These are phyloP conservation scores for Dictyostelium capitatum DNA, from an alignment of 78 protist genomes.

Conservation along the genomic window DNA sequence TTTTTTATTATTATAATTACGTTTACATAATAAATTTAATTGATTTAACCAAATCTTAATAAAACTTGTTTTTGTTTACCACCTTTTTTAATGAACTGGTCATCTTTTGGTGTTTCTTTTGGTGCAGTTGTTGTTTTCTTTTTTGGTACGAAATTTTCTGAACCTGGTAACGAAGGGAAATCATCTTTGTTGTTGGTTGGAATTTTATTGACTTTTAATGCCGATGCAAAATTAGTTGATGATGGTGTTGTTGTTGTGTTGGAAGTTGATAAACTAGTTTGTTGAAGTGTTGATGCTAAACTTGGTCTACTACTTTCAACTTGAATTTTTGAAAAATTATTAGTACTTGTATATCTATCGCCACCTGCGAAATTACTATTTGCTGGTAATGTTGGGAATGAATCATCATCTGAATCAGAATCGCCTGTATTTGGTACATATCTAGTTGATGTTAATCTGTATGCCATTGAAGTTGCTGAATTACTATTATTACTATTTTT, in stretches of 20 bases:
- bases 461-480: slow-evolving; percentile 12
- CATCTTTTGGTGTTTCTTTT: not conserved
- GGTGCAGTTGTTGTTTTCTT: not conserved
- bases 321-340: slow-evolving; percentile 36
- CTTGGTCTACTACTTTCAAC: not conserved
- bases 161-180: slow-evolving; percentile 66
- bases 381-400: slow-evolving; percentile 14
- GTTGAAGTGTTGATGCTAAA: slow-evolving; percentile 7
- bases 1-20: not conserved
- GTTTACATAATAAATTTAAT: too few species aligned
- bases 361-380: not conserved
- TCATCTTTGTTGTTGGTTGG: slow-evolving; percentile 20
- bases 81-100: slow-evolving; percentile 3
- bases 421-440: not conserved
- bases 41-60: slow-evolving; percentile 41
- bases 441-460: slow-evolving; percentile 10
- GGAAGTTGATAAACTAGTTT: not conserved
- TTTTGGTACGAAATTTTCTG: slow-evolving; percentile 30
- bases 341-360: slow-evolving; percentile 15
- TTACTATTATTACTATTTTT: not conserved
- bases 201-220: not conserved
- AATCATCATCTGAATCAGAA: slow-evolving; percentile 20
- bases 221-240: not conserved
- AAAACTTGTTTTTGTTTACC: slow-evolving; percentile 56
- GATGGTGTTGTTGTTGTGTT: not conserved